A percentile compares a stretch with the other conserved stretches of the same genome.
Evolutionary conservation across 2,329 filamentous ascomycete species (phyloP).

Genomic region (Aspergillus nomiae): DNA sequence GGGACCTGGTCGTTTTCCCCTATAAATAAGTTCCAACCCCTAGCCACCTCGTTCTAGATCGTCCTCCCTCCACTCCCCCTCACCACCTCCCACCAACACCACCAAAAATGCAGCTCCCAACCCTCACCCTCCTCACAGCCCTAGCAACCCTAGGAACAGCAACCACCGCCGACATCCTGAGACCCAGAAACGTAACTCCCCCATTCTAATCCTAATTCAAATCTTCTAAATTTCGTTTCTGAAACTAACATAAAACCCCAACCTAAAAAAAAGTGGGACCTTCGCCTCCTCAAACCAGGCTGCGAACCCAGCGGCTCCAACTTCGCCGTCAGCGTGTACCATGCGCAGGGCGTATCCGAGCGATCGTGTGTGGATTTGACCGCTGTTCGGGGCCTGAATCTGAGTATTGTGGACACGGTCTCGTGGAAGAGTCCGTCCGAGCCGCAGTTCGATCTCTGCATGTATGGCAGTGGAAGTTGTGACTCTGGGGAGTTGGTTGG

Average conservation of each 20-base stretch:
- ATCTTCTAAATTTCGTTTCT: background rate
- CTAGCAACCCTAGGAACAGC: background rate
- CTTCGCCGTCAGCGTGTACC: constrained; percentile 21
- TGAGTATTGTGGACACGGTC: constrained; percentile 22
- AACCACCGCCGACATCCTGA: constrained; percentile 13
- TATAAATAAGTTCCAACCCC: background rate
- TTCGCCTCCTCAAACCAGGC: constrained; percentile 34
- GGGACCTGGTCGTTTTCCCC: background rate
- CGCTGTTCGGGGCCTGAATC: background rate
- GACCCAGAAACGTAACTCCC: constrained; percentile 21
- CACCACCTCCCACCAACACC: background rate
- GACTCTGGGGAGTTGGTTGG: constrained; percentile 2
- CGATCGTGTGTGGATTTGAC: constrained; percentile 15
- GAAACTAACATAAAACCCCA: constrained; percentile 3
- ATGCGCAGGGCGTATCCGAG: constrained; percentile 17
- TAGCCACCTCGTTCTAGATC: background rate
- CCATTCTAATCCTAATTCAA: background rate
- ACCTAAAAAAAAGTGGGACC: constrained; percentile 27
- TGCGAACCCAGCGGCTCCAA: constrained; percentile 27
- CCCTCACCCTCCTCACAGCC: background rate
- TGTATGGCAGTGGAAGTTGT: constrained; percentile 23
- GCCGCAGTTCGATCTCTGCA: constrained; percentile 24
- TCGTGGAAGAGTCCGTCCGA: constrained; percentile 29
- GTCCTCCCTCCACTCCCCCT: background rate
- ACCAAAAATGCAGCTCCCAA: constrained; percentile 8